Evolutionary conservation across 148 eudicot genomes (phyloP), one percentile per base, ranked within the genome.

Genomic region (Cornus florida): DNA sequence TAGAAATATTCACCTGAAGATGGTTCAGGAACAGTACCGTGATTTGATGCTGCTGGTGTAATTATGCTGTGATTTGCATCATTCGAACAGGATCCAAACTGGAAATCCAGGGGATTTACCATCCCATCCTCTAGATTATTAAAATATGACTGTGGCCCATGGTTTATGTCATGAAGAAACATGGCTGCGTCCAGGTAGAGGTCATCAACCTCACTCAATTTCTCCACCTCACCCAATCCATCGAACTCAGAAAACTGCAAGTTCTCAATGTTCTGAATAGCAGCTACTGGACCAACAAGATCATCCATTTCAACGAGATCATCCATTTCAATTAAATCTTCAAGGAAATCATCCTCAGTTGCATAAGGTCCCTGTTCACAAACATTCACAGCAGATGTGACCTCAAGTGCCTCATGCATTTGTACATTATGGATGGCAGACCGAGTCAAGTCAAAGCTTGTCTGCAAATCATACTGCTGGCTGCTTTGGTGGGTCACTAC

Each of bases 251-350:
- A 39, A 39, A n/a, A n/a, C n/a, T n/a, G 84, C 22, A 75, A 71
- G 38, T 78, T 75, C 65, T 70, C 82, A 46, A n/a, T 32, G 35
- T 75, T 72, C 59, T 80, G 72, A 41, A 38, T 33, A 35, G 35
- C 75, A 33, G 85, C 83, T n/a, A 79, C 89, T 65, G 92, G 83
- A 22, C 84, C 86, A 77, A 86, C 38, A 56, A 96, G 95, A 81
- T 96, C 99, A 78, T 96, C 84, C 86, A 96, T 86, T 86, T 96
- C 98, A 41, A 89, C n/a, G n/a, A n/a, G 84, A 76, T 71, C n/a
- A n/a, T n/a, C n/a, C n/a, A n/a, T n/a, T n/a, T n/a, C n/a, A n/a
- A n/a, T n/a, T n/a, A n/a, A 89, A 87, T 87, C 89, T 41, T 81
- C 83, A 67, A 92, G 74, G 74, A 83, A 88, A 72, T 85, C 90